Percentiles rank a stretch among this genome's conserved stretches.
Conservation (phyloP, 176 grass and related monocot genomes). For the Carex myosuroides region DNA sequence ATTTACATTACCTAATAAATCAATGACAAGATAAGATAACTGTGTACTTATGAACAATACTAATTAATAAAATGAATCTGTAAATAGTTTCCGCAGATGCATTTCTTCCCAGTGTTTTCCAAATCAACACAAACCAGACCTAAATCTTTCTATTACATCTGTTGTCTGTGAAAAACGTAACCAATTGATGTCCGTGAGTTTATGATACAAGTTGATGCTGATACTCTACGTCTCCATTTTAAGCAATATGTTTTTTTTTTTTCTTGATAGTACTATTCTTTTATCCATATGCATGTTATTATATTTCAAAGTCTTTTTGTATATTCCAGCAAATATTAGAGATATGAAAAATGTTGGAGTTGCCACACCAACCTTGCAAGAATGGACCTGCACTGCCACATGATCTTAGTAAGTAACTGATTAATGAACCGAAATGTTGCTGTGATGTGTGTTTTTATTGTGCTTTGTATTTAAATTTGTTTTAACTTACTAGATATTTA, state of each 20-base stretch:
- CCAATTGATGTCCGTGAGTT: background rate
- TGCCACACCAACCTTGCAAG: constrained; percentile 56
- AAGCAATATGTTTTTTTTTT: background rate
- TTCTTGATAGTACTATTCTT: background rate
- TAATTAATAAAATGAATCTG: background rate
- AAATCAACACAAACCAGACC: background rate
- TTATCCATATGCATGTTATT: background rate
- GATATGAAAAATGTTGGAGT: constrained; percentile 85
- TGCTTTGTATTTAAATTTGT: background rate
- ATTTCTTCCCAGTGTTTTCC: background rate
- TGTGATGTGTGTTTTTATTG: background rate
- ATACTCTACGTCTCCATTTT: background rate
- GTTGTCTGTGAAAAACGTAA: background rate
- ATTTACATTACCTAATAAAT: background rate
- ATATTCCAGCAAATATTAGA: constrained; percentile 58
- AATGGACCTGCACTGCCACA: constrained; percentile 37
- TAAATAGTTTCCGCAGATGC: background rate
- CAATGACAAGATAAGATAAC: background rate
- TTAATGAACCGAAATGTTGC: background rate
- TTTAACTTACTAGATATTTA: background rate
- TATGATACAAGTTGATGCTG: background rate
- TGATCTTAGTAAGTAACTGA: background rate
- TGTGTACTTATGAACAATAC: background rate
- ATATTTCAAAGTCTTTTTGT: constrained; percentile 6
- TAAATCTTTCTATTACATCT: background rate